Percentiles rank a stretch among this genome's conserved stretches.
Conservation (phyloP, 805 yeast species). For the Barnettozyma sucrosica region DNA sequence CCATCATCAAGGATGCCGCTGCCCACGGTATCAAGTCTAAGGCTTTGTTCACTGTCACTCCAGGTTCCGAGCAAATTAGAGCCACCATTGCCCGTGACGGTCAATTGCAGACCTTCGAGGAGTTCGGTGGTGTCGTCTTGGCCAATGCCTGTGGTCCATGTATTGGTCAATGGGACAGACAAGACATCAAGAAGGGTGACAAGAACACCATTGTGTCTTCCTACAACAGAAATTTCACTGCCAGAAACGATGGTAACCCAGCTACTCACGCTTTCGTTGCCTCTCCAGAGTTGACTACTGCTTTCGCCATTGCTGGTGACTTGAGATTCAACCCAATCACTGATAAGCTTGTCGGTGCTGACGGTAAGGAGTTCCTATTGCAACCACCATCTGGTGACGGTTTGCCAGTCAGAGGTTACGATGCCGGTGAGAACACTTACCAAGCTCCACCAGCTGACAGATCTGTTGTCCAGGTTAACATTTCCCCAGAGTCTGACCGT, state of each 20-base stretch:
- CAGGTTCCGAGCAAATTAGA: conserved; percentile 98
- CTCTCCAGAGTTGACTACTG: conserved; percentile 94
- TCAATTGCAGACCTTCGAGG: conserved; percentile 77
- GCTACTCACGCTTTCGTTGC: conserved; percentile 96
- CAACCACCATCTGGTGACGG: conserved; percentile 86
- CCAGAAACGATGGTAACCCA: conserved; percentile 98
- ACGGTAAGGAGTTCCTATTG: conserved; percentile 88
- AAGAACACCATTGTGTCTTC: conserved; percentile 96
- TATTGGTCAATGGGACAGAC: conserved; percentile 99
- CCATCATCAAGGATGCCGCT: conserved; percentile 87
- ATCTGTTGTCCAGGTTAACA: conserved; percentile 62
- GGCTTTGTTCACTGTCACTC: conserved; percentile 88
- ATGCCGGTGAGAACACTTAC: conserved; percentile 89
- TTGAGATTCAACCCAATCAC: conserved; percentile 94
- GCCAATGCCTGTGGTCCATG: conserved; percentile 99
- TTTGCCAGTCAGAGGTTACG: conserved; percentile 86
- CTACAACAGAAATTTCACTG: conserved; percentile 96
- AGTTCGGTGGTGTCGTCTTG: conserved; percentile 88
- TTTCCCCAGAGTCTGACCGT: conserved; percentile 91
- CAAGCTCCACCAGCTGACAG: conserved; percentile 96
- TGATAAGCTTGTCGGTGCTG: conserved; percentile 78
- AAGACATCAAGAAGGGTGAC: conserved; percentile 86
- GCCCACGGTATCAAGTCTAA: conserved; percentile 86
- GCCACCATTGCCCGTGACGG: conserved; percentile 98
- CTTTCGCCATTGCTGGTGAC: conserved; percentile 93